Evolutionary conservation across 352 stramenopile genomes (phyloP), one percentile per base, ranked within the genome.

Genomic region (Globisporangium polare): DNA sequence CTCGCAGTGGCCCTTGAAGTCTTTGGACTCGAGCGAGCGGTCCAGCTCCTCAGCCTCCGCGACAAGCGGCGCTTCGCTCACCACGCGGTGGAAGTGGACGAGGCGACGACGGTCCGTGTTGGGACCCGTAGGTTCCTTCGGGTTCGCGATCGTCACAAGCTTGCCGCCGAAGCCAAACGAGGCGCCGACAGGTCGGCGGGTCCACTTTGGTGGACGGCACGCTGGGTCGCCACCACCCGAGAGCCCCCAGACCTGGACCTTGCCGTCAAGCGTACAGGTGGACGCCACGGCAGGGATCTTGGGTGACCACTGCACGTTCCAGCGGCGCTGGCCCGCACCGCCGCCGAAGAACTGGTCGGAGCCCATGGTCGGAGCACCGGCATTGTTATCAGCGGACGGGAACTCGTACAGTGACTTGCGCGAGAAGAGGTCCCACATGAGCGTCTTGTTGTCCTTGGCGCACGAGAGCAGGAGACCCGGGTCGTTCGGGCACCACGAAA

Each of bases 401-500:
- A 99, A 88, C 67, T 99, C 97, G 46, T 88, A 97, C 53, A 99
- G 87, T 20, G 95, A 87, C 74, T 94, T 87, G 46, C 96, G 78
- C 26, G 89, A 95, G 68, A 94, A 97, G 12, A 99, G 74, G 71
- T 99, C 97, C 97, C 97, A 99, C 7, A 99, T 71, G 20, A 99
- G 81, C 20, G 97, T 99, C 43, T 89, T 80, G 79, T 99, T 99
- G 82, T 99, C 97, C 73, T 99, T 99, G 17, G 82, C 97, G 62
- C 92, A 98, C 35, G 92, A 97, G 22, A 98, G 75, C 35, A 98
- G 54, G 24, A 98, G 88, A 17, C 88, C 90, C 35, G 96, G 88
- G 81, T 99, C 97, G 63, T 97, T 90, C 5, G 94, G 96, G 82
- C 97, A 99, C 97, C 97, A 99, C 51, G 88, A 96, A 58, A 99